Percentiles rank a stretch among this genome's conserved stretches.
phyloP scores from a whole-genome alignment of 345 rosid species.

The Erodium maritimum region DNA sequence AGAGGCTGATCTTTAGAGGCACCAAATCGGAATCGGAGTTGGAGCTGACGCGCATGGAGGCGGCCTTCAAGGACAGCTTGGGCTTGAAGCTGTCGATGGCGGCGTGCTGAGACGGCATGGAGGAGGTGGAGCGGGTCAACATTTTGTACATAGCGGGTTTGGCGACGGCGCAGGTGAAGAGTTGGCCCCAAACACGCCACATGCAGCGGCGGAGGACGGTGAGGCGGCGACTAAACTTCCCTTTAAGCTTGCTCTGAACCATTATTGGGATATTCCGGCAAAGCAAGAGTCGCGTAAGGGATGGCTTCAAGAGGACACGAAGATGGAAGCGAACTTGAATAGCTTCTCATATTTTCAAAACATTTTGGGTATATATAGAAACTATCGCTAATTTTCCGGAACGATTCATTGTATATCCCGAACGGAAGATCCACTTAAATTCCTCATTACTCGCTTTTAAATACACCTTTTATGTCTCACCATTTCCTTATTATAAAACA shows the following conservation, averaged over 20 bases:
- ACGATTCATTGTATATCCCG: background rate
- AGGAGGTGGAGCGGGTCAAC: background rate
- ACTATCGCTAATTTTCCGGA: background rate
- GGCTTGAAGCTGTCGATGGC: background rate
- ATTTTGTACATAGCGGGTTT: background rate
- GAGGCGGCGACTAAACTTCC: background rate
- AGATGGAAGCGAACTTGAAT: background rate
- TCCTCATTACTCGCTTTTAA: background rate
- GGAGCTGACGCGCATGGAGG: background rate
- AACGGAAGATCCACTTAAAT: background rate
- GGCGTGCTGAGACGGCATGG: background rate
- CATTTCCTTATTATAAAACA: too few species aligned
- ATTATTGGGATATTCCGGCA: background rate
- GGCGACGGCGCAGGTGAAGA: background rate
- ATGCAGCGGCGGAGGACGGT: background rate
- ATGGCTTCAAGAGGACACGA: background rate
- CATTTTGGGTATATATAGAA: background rate
- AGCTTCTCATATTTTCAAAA: too few species aligned
- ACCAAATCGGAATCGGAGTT: conserved; percentile 56
- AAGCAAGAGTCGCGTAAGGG: background rate
- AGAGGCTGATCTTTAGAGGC: conserved; percentile 63
- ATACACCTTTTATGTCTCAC: background rate
- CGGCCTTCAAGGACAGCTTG: background rate
- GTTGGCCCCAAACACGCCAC: background rate
- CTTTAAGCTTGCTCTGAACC: background rate